Evolutionary conservation across 768 basidiomycete genomes (phyloP), one percentile per base, ranked within the genome.

Genomic region (Phlegmacium glaucopus): DNA sequence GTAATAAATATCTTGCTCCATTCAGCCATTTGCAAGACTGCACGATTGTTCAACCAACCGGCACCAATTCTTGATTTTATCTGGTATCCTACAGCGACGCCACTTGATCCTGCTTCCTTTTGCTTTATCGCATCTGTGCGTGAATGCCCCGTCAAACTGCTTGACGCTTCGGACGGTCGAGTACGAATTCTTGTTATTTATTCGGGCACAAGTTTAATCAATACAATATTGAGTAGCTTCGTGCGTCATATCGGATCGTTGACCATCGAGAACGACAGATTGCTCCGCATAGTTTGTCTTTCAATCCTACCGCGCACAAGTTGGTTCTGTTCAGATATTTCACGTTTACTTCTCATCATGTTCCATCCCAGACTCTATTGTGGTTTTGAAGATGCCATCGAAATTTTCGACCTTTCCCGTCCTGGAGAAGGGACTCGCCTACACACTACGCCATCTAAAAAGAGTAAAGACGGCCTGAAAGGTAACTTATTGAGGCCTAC

Each of bases 201-300:
- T 15, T 34, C 6, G 16, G 13, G 13, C 16, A n/a, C 34, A 9
- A 27, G 35, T 9, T 35, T 17, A 34, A 15, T 28, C 43, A 18
- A 16, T 10, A 26, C 25, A 26, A 36, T 11, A 45, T 53, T 13
- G 30, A 32, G 35, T 59, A 96, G 94, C 77, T 91, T 15, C 81
- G 94, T 13, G 95, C 94, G 0, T 94, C 91, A 1, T 97, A 98
- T 63, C 75, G 75, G 34, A 95, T 97, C 32, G 78, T 97, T 9
- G 94, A 97, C 63, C 94, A 98, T 57, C 74, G 87, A n/a, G 95
- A 97, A 67, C 79, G 94, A 27, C 82, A 90, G 45, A 73, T 96
- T 34, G 93, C 91, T 0, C 94, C 95, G 0, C 87, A 92, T 45
- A 81, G 82, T 54, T 71, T 97, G 49, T 75, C 85, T 0, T 97